These are phyloP conservation scores for Dorcoceras hygrometricum DNA, from an alignment of 257 asterid species.

Conservation along the genomic window DNA sequence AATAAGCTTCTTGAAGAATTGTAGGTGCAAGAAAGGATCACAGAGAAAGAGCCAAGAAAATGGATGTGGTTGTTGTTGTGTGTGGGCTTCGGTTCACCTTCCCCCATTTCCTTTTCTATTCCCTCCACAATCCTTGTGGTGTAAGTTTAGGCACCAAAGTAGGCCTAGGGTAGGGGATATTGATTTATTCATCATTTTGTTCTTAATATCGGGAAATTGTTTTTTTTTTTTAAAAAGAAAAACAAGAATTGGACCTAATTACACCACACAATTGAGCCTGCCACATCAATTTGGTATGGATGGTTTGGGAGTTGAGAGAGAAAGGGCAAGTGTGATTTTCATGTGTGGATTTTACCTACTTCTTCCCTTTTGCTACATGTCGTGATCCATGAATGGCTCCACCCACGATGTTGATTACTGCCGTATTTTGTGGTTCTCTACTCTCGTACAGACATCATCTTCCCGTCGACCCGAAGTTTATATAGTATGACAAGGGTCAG, in stretches of 20 bases:
- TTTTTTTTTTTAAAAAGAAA: too few relatives aligned
- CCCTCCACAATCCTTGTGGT: constrained; percentile 36
- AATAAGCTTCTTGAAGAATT: constrained; percentile 68
- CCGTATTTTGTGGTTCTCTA: constrained; percentile 9
- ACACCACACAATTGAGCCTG: too few relatives aligned
- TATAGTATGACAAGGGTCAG: too few relatives aligned
- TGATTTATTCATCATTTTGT: constrained; percentile 19
- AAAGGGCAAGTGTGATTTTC: constrained; percentile 21
- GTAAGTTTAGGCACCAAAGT: constrained; percentile 35
- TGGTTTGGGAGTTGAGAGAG: constrained; percentile 3
- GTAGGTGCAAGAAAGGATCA: constrained; percentile 33
- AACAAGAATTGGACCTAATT: too few relatives aligned
- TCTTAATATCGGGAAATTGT: constrained; percentile 12
- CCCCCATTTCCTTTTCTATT: constrained; percentile 29
- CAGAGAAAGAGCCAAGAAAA: constrained; percentile 20
- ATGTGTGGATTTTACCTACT: constrained; percentile 30
- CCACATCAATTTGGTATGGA: constrained; percentile 21
- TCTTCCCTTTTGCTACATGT: constrained; percentile 20
- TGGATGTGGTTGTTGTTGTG: constrained; percentile 63
- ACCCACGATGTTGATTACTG: constrained; percentile 24
- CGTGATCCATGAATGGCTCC: constrained; percentile 28
- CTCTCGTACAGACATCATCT: constrained; percentile 18
- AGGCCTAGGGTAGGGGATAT: constrained; percentile 23
- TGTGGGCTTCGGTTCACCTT: constrained; percentile 50
- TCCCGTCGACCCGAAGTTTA: not conserved